phyloP scores from a whole-genome alignment of 768 basidiomycete genomes.

The Piloderma croceum region DNA sequence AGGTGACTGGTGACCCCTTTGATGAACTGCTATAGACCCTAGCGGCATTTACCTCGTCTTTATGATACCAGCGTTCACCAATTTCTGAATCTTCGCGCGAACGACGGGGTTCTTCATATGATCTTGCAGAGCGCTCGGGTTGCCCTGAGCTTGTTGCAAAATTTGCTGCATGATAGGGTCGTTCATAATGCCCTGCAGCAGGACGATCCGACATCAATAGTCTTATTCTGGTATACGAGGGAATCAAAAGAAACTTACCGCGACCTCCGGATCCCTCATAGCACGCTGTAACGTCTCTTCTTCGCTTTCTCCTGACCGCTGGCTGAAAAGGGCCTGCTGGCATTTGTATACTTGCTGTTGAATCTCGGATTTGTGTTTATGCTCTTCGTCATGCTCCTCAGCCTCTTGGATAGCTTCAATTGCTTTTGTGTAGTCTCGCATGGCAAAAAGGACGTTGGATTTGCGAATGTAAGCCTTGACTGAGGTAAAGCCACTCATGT shows the following conservation, averaged over 20 bases:
- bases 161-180: conserved; percentile 95
- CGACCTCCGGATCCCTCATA: conserved; percentile 96
- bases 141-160: conserved; percentile 85
- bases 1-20: too few relatives aligned
- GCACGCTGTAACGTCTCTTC: conserved; percentile 90
- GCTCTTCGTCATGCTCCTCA: conserved; percentile 68
- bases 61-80: conserved; percentile 91
- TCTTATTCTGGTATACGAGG: conserved; percentile 3
- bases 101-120: conserved; percentile 93
- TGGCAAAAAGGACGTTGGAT: conserved; percentile 73
- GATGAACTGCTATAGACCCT: too few relatives aligned
- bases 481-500: conserved; percentile 18
- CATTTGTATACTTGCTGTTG: conserved; percentile 73
- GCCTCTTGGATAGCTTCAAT: conserved; percentile 80
- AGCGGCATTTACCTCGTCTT: conserved; percentile 68
- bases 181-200: conserved; percentile 66
- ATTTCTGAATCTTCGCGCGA: conserved; percentile 77
- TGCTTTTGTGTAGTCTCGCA: conserved; percentile 89
- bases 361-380: conserved; percentile 82
- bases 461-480: conserved; percentile 97
- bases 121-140: conserved; percentile 86
- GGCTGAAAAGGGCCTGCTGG: conserved; percentile 69
- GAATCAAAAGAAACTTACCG: conserved; percentile 46
- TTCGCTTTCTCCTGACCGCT: conserved; percentile 81
- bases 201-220: conserved; percentile 4